Evolutionary conservation across 345 rosid genomes (phyloP).

Genomic region (Populus nigra): DNA sequence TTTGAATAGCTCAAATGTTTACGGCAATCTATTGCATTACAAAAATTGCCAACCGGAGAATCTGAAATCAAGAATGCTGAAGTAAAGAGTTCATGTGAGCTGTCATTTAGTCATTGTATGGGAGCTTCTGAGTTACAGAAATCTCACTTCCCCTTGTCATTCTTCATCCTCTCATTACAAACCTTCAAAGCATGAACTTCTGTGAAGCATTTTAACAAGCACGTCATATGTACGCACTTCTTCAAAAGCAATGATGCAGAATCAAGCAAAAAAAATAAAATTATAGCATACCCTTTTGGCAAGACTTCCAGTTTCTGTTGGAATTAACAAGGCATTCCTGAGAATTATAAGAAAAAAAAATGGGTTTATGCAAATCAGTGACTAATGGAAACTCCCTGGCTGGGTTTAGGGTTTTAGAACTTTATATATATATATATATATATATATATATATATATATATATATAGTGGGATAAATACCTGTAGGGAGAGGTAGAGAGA

Average conservation of each 20-base stretch:
- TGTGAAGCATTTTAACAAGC: conserved; percentile 26
- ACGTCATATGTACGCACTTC: background rate
- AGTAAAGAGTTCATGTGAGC: background rate
- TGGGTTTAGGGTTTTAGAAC: conserved; percentile 22
- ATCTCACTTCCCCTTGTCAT: conserved; percentile 25
- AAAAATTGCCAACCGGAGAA: background rate
- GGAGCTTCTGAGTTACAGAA: background rate
- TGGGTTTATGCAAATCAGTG: background rate
- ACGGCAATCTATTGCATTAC: background rate
- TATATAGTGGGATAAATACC: conserved; percentile 22
- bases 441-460: background rate
- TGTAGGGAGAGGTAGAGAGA: conserved; percentile 67
- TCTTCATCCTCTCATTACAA: conserved; percentile 47
- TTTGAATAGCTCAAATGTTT: background rate
- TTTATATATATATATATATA: no score
- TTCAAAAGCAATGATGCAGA: background rate
- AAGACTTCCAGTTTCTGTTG: conserved; percentile 81
- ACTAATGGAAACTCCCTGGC: background rate
- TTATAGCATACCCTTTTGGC: conserved; percentile 58
- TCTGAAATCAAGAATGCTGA: background rate
- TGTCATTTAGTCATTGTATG: background rate
- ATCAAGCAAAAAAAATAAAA: background rate
- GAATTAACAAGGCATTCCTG: conserved; percentile 75
- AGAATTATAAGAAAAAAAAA: background rate
- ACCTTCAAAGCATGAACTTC: conserved; percentile 67